These are phyloP conservation scores for Ceratobasidium sp. DNA, from an alignment of 1,284 basidiomycete genomes.

Conservation along the genomic window DNA sequence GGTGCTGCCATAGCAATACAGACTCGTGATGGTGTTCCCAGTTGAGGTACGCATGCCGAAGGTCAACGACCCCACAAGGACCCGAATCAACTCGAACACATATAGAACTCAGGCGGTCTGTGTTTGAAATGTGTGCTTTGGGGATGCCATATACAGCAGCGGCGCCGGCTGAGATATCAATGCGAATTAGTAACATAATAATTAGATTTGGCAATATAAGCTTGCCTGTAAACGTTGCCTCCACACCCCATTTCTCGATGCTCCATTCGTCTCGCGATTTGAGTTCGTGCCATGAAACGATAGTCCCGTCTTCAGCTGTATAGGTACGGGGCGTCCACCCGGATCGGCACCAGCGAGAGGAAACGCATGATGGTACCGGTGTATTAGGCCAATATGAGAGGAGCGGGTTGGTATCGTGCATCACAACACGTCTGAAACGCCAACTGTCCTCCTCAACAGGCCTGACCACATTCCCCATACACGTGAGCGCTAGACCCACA, in stretches of 20 bases:
- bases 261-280: background rate
- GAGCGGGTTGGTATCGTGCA: slow-evolving; percentile 17
- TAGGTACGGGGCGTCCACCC: slow-evolving; percentile 1
- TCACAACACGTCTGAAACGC: slow-evolving; percentile 26
- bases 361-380: background rate
- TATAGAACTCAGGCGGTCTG: slow-evolving; percentile 20
- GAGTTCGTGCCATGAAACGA: slow-evolving; percentile 19
- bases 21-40: slow-evolving; percentile 13
- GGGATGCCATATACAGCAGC: slow-evolving; percentile 16
- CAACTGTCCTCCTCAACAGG: slow-evolving; percentile 21
- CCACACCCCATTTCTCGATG: slow-evolving; percentile 6
- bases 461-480: background rate
- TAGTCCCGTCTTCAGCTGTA: slow-evolving; percentile 8
- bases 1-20: slow-evolving; percentile 12
- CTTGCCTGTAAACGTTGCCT: slow-evolving; percentile 10
- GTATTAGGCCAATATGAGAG: background rate
- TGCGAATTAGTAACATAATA: background rate
- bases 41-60: slow-evolving; percentile 20
- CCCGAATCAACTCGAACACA: slow-evolving; percentile 24
- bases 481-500: no score
- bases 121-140: slow-evolving; percentile 34
- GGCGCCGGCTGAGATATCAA: slow-evolving; percentile 1
- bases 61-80: slow-evolving; percentile 17
- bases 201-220: background rate
- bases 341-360: background rate